A percentile compares a stretch with the other conserved stretches of the same genome.
phyloP scores from a whole-genome alignment of 371 early-diverging fungal species.

The Apophysomyces ossiformis region DNA sequence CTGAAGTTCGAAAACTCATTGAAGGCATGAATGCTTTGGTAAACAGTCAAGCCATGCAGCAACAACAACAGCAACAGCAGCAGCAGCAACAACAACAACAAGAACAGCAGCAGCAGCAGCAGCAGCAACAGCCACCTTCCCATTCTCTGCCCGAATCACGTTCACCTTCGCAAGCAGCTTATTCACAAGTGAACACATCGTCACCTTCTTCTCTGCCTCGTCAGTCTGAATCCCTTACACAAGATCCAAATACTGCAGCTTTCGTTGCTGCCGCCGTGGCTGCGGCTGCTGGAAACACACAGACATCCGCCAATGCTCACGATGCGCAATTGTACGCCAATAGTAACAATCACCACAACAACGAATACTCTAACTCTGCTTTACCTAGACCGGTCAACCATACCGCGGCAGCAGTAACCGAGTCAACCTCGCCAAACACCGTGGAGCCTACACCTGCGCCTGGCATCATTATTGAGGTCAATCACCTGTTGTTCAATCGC shows the following conservation, averaged over 20 bases:
- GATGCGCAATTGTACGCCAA: slow-evolving; percentile 1
- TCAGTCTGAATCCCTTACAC: not conserved
- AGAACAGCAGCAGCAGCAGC: slow-evolving; percentile 19
- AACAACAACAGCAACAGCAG: slow-evolving; percentile 37
- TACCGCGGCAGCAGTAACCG: not conserved
- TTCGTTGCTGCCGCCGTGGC: slow-evolving; percentile 28
- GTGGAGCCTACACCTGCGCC: slow-evolving; percentile 8
- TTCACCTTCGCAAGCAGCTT: slow-evolving; percentile 2
- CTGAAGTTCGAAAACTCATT: slow-evolving; percentile 55
- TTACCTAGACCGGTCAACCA: not conserved
- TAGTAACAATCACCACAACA: too few relatives aligned
- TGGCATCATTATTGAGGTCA: slow-evolving; percentile 51
- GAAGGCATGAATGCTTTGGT: slow-evolving; percentile 57
- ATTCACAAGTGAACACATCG: not conserved
- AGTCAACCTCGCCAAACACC: not conserved
- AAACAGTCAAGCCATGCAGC: slow-evolving; percentile 39
- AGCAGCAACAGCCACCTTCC: slow-evolving; percentile 13
- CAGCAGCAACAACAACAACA: slow-evolving; percentile 36
- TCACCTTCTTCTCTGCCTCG: not conserved
- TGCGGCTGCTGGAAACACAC: slow-evolving; percentile 22
- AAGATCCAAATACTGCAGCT: slow-evolving; percentile 23
- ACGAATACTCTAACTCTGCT: not conserved
- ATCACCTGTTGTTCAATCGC: slow-evolving; percentile 48
- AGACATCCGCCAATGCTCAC: not conserved
- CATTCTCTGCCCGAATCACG: slow-evolving; percentile 7